A percentile compares a stretch with the other conserved stretches of the same genome.
phyloP scores from a whole-genome alignment of 1,284 basidiomycete species.

The Pseudozyma hubeiensis region DNA sequence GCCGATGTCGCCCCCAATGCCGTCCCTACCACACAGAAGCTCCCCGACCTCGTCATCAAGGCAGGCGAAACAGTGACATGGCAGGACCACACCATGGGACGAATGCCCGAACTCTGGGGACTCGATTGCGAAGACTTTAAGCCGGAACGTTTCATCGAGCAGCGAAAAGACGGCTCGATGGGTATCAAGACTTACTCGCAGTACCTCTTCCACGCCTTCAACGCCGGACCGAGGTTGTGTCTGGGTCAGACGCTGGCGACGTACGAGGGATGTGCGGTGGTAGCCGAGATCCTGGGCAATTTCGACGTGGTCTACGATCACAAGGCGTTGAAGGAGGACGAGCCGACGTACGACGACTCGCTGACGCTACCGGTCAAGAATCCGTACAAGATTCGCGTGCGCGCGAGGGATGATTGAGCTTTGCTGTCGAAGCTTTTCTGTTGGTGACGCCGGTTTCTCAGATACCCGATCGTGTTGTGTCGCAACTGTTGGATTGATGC shows the following conservation, averaged over 20 bases:
- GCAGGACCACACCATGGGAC: slow-evolving; percentile 57
- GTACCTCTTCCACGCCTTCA: slow-evolving; percentile 68
- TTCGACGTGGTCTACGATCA: slow-evolving; percentile 41
- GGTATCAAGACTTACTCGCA: slow-evolving; percentile 70
- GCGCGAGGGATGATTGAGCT: slow-evolving; percentile 33
- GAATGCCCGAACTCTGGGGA: slow-evolving; percentile 62
- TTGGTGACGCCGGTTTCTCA: background rate
- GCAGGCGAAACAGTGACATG: slow-evolving; percentile 49
- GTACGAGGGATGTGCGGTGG: slow-evolving; percentile 54
- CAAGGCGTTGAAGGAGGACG: slow-evolving; percentile 33
- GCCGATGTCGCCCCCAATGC: slow-evolving; percentile 42
- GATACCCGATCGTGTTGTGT: too few relatives aligned
- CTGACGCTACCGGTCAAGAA: slow-evolving; percentile 50
- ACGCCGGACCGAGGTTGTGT: slow-evolving; percentile 64
- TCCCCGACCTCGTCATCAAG: slow-evolving; percentile 52
- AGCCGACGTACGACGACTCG: slow-evolving; percentile 49
- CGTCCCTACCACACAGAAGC: slow-evolving; percentile 26
- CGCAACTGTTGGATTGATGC: too few relatives aligned
- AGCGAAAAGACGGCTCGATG: slow-evolving; percentile 63
- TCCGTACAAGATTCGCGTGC: slow-evolving; percentile 39
- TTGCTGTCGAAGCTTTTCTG: background rate
- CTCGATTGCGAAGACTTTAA: slow-evolving; percentile 65
- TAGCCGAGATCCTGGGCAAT: slow-evolving; percentile 46
- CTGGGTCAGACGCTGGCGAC: slow-evolving; percentile 66
- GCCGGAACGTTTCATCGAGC: slow-evolving; percentile 63